Base-by-base conservation (phyloP, 106 monocot species). In the Cymbidium sinense region DNA sequence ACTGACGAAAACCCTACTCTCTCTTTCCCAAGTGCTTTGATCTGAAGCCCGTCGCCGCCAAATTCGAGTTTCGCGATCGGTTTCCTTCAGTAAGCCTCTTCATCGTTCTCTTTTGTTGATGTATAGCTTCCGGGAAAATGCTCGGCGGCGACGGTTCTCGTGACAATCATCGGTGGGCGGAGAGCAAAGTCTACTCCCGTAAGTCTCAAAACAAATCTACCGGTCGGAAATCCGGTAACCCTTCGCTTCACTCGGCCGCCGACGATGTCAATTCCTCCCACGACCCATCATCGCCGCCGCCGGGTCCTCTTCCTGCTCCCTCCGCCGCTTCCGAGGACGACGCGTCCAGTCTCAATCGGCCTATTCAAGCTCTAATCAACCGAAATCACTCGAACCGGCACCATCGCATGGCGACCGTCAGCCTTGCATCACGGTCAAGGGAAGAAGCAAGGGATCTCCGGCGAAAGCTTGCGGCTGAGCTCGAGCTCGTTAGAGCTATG, bases 111-210 rank as follows among this genome's bases (percentile, higher is more conserved):
- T 47, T 31, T 72, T 25, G n/a, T 84, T 74, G 78, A 89, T 88
- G 86, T 78, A 88, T 91, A 88, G 88, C 88, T 41, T 91, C 88
- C 74, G 88, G 91, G 76, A 72, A 86, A 70, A 77, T 86, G 75
- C 72, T 84, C 11, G 89, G 87, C 29, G 90, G 86, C 33, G 82
- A 84, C 37, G 93, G 88, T 52, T 87, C 94, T n/a, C 50, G 83
- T 13, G 87, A 93, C 70, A 82, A 86, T 82, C 85, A 83, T 35
- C 82, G 90, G 27, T 93, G 90, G 90, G 70, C 61, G 44, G 90
- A 93, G 77, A 89, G 82, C 86, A 93, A 93, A 81, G 93, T 96
- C 3, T 96, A 96, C 81, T 87, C 89, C 13, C 86, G 96, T 41
- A 96, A 96, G 64, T 86, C 87, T 77, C 70, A 73, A 77, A 91